Evolutionary conservation across 2,329 filamentous ascomycete species (phyloP).

Genomic region (Alternaria novae-zelandiae): DNA sequence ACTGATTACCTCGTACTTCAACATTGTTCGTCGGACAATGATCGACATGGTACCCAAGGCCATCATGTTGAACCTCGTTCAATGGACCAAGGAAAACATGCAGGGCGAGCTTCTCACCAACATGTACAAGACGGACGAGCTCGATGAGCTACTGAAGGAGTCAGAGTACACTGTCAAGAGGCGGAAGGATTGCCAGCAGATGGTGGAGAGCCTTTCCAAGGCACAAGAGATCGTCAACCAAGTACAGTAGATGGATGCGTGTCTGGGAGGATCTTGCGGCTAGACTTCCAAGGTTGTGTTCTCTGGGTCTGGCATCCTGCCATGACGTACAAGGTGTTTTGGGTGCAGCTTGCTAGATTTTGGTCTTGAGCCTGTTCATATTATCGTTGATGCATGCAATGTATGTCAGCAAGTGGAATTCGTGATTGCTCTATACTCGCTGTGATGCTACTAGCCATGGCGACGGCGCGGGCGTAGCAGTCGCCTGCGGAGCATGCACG

Average conservation of each 20-base stretch:
- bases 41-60: conserved; percentile 99
- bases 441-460: not conserved
- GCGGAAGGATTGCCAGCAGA: conserved; percentile 98
- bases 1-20: conserved; percentile 95
- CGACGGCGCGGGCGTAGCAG: not conserved
- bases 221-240: conserved; percentile 96
- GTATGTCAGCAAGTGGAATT: not conserved
- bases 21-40: conserved; percentile 97
- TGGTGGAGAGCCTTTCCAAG: conserved; percentile 91
- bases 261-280: conserved; percentile 2
- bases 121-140: conserved; percentile 90
- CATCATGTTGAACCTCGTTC: conserved; percentile 95
- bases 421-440: not conserved
- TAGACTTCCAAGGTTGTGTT: conserved; percentile 17
- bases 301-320: conserved; percentile 24
- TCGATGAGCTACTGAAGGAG: conserved; percentile 96
- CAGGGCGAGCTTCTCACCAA: conserved; percentile 95
- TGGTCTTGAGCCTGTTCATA: conserved; percentile 20
- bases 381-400: conserved; percentile 13
- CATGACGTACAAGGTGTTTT: conserved; percentile 23
- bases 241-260: conserved; percentile 51
- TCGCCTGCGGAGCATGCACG: conserved; percentile 10
- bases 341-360: conserved; percentile 21
- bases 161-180: conserved; percentile 94
- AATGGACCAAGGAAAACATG: conserved; percentile 98